Percentiles rank a stretch among this genome's conserved stretches.
Conservation (phyloP, 1,284 basidiomycete species). For the Cutaneotrichosporon curvatum region DNA sequence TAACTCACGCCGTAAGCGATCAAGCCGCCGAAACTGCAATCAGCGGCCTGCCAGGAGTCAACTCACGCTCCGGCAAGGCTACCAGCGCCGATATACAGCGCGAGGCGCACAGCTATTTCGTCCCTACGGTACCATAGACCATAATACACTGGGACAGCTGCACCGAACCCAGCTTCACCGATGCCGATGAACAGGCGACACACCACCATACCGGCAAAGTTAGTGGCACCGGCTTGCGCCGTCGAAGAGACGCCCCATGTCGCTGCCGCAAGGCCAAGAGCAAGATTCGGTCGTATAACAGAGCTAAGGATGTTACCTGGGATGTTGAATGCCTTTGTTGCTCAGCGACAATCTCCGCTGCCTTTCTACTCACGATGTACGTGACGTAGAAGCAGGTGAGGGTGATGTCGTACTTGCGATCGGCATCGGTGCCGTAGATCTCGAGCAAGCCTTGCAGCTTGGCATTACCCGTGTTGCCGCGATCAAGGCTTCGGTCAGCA, state of each 20-base stretch:
- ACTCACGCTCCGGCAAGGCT: slow-evolving; percentile 35
- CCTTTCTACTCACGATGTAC: slow-evolving; percentile 34
- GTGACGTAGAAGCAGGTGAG: slow-evolving; percentile 31
- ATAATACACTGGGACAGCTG: slow-evolving; percentile 26
- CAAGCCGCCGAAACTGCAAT: slow-evolving; percentile 29
- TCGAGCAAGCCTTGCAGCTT: slow-evolving; percentile 29
- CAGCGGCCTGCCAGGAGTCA: slow-evolving; percentile 43
- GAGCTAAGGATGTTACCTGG: slow-evolving; percentile 39
- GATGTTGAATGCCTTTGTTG: slow-evolving; percentile 25
- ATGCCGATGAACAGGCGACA: slow-evolving; percentile 40
- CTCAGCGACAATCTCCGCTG: too few species aligned
- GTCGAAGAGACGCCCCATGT: slow-evolving; percentile 34
- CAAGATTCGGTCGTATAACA: slow-evolving; percentile 11
- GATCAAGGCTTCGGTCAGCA: slow-evolving; percentile 7
- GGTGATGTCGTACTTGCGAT: slow-evolving; percentile 32
- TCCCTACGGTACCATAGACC: slow-evolving; percentile 35
- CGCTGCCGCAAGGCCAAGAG: slow-evolving; percentile 23
- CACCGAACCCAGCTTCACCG: slow-evolving; percentile 35
- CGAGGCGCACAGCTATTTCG: slow-evolving; percentile 39
- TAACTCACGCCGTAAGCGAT: slow-evolving; percentile 21
- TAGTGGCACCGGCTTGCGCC: slow-evolving; percentile 26
- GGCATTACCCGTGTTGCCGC: slow-evolving; percentile 32
- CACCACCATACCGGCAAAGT: slow-evolving; percentile 26
- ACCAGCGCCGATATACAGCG: slow-evolving; percentile 40
- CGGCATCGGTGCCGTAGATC: slow-evolving; percentile 22